A percentile compares a stretch with the other conserved stretches of the same genome.
Evolutionary conservation across 179 eudicot genomes (phyloP).

Genomic region (Corrigiola litoralis): DNA sequence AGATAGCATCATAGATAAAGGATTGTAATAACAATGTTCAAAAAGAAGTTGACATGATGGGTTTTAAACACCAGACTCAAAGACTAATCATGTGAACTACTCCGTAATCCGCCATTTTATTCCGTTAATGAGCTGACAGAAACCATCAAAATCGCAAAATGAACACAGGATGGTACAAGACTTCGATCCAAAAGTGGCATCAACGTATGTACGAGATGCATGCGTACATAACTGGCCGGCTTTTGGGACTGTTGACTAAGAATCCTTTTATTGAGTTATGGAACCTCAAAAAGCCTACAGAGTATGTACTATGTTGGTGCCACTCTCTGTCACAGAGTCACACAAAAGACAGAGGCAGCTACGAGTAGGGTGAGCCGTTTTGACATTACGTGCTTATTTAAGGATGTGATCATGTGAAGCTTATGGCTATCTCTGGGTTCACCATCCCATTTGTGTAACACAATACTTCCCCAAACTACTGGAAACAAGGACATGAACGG

Average conservation of each 20-base stretch:
- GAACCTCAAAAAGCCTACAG: constrained; percentile 1
- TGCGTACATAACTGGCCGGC: neutral
- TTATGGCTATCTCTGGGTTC: neutral
- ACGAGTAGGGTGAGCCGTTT: constrained; percentile 5
- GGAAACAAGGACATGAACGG: neutral
- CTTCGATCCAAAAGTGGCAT: neutral
- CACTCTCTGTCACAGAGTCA: neutral
- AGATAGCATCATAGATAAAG: no score
- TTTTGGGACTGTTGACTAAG: neutral
- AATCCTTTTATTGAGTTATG: neutral
- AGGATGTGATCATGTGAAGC: no score
- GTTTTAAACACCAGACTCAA: no score
- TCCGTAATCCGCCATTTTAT: no score
- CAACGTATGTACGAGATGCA: neutral
- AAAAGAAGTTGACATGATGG: no score
- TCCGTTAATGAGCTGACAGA: no score
- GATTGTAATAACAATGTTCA: no score
- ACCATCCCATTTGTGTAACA: neutral
- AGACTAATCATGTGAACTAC: no score
- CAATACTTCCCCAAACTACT: neutral
- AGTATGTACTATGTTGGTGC: neutral
- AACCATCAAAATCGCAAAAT: neutral
- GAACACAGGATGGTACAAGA: neutral
- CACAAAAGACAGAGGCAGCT: neutral
- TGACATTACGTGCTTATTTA: neutral